Percentiles rank a stretch among this genome's conserved stretches.
Conservation (phyloP, 139 green algal genomes). For the Chlorella sorokiniana region DNA sequence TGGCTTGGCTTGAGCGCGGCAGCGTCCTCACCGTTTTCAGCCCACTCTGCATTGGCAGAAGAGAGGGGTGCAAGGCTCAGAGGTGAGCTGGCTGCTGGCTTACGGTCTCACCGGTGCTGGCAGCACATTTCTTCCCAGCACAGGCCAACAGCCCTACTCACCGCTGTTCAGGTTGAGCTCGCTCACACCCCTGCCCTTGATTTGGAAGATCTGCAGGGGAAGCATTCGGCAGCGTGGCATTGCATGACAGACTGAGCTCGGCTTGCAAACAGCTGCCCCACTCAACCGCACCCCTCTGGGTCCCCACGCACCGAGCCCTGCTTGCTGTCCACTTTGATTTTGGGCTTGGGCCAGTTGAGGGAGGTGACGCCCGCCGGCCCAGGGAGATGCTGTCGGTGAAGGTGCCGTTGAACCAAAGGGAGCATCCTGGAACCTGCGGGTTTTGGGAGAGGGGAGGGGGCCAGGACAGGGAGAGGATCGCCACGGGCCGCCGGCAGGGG, state of each 20-base stretch:
- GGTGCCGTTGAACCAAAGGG: constrained; percentile 52
- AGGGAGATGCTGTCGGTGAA: constrained; percentile 71
- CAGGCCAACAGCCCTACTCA: background rate
- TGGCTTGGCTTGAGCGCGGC: too few species aligned
- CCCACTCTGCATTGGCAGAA: too few species aligned
- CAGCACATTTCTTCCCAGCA: too few species aligned
- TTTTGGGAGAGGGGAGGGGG: too few species aligned
- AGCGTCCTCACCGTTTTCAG: too few species aligned
- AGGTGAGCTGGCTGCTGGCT: too few species aligned
- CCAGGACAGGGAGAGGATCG: background rate
- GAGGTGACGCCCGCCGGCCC: constrained; percentile 61
- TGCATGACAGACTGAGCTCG: too few species aligned
- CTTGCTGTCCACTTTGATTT: constrained; percentile 69
- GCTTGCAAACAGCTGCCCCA: background rate
- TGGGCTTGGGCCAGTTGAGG: constrained; percentile 80
- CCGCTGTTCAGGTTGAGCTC: constrained; percentile 42
- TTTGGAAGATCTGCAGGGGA: constrained; percentile 30
- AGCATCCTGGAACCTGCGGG: constrained; percentile 32
- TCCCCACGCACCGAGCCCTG: constrained; percentile 34
- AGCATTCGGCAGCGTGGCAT: background rate
- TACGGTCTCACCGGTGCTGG: too few species aligned
- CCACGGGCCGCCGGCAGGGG: background rate
- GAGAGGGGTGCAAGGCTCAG: too few species aligned
- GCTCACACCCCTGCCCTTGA: constrained; percentile 5
- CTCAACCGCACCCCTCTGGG: background rate